Conservation (phyloP, 768 basidiomycete genomes). For the Boletellus ananas region DNA sequence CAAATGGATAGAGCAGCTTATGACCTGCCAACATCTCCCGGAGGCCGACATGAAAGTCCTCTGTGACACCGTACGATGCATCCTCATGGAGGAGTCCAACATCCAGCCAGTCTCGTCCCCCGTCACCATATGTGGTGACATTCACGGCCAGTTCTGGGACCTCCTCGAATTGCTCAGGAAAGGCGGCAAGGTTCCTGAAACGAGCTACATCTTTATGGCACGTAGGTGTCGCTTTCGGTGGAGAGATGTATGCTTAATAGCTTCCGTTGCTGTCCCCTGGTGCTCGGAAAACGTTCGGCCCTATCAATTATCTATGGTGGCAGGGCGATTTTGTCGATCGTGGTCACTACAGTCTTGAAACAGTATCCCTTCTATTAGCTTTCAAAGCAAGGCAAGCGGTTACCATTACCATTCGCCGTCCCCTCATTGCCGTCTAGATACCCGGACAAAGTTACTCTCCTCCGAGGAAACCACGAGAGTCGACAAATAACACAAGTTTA, state of each 20-base stretch:
- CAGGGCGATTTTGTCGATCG: slow-evolving; percentile 98
- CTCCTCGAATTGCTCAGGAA: slow-evolving; percentile 84
- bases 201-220: slow-evolving; percentile 96
- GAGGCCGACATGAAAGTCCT: slow-evolving; percentile 92
- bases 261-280: background rate
- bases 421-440: slow-evolving; percentile 49
- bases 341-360: slow-evolving; percentile 94
- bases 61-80: slow-evolving; percentile 83
- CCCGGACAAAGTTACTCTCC: slow-evolving; percentile 86
- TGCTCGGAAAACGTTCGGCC: background rate
- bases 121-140: slow-evolving; percentile 94
- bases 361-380: slow-evolving; percentile 82
- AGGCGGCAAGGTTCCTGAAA: slow-evolving; percentile 82
- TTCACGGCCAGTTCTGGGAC: slow-evolving; percentile 98
- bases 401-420: background rate
- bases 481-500: slow-evolving; percentile 98
- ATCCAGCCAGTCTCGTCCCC: slow-evolving; percentile 95
- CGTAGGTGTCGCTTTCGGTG: slow-evolving; percentile 45
- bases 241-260: slow-evolving; percentile 26
- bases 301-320: background rate
- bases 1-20: slow-evolving; percentile 87
- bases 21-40: slow-evolving; percentile 80
- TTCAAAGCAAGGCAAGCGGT: slow-evolving; percentile 76
- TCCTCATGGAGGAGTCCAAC: slow-evolving; percentile 95
- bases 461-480: slow-evolving; percentile 95